Base-by-base conservation (phyloP, 495 filamentous ascomycete species). In the Annulohypoxylon bovei region DNA sequence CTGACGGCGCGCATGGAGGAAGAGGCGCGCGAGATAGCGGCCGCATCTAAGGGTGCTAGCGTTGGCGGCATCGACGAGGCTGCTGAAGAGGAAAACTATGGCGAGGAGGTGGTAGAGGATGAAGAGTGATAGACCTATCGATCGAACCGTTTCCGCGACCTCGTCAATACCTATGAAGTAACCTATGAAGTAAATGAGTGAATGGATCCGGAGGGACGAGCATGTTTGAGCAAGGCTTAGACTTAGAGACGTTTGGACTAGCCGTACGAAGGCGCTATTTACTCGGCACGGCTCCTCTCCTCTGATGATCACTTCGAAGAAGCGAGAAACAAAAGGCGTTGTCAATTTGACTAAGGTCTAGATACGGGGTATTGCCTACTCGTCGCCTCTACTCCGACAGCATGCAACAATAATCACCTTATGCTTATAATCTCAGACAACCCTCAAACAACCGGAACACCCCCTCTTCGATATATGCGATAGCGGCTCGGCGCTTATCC, bases 1-100 rank as follows among this genome's bases (percentile, higher is more conserved):
- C 83, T 99, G 67, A 99, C 95, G 22, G 79, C 82, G 67, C 87
- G 89, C 39, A 99, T 99, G 95, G 93, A 94, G 58, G 90, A 92
- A 69, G 95, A 93, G 67, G 76, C 73, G 14, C 74, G 74, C 20
- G 85, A 80, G 4, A 74, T 70, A 4, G 71, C 65, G 4, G 71
- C 56, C 28, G 77, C 81, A 65, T 84, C 28, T 89, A 83, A 83
- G 25, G 55, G n/a, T 6, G 72, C 46, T 11, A 68, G 25, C 3
- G 65, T 69, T 2, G 57, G 66, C 30, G 77, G 23, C 0, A 62
- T 70, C 3, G 62, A 70, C 32, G 78, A 78, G 50, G 75, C 60
- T 1, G 79, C 82, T 65, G 93, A 94, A 75, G 95, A 96, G 68
- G 93, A 93, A 66, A 92, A 92, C 67, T 96, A 95, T 72, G 94